Conservation (phyloP, 176 grass and related monocot genomes). For the Metroxylon sagu region DNA sequence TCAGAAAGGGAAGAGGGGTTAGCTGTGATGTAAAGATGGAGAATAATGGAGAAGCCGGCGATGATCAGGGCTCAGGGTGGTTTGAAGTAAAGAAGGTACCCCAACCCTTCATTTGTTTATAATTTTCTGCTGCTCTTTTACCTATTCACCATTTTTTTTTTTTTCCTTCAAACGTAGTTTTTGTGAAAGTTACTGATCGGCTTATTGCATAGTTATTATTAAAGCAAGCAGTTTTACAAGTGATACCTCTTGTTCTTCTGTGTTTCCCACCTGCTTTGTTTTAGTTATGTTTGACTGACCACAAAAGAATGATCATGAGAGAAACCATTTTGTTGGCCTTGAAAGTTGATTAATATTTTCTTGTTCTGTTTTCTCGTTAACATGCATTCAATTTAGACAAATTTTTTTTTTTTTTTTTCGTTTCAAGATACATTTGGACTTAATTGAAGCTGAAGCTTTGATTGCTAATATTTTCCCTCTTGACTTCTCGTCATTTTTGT, state of each 20-base stretch:
- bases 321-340: too few relatives aligned
- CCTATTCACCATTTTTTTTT: neutral
- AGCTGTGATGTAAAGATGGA: conserved; percentile 40
- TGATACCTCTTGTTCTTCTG: too few relatives aligned
- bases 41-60: conserved; percentile 32
- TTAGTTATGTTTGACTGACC: too few relatives aligned
- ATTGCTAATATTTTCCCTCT: conserved; percentile 5
- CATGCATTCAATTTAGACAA: too few relatives aligned
- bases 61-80: conserved; percentile 88
- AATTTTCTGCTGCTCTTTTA: neutral
- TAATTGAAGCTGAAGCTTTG: neutral
- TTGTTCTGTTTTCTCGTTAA: too few relatives aligned
- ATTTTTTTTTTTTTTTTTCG: neutral
- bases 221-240: too few relatives aligned
- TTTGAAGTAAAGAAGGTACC: conserved; percentile 87
- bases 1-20: conserved; percentile 9
- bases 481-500: conserved; percentile 11
- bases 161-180: neutral
- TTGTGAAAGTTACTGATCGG: too few relatives aligned
- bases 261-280: too few relatives aligned
- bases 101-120: too few relatives aligned
- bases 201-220: too few relatives aligned
- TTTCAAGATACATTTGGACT: neutral
- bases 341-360: too few relatives aligned
- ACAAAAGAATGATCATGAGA: too few relatives aligned